Evolutionary conservation across 2,329 filamentous ascomycete species (phyloP).

Genomic region (Pyrenophora tritici-repentis): DNA sequence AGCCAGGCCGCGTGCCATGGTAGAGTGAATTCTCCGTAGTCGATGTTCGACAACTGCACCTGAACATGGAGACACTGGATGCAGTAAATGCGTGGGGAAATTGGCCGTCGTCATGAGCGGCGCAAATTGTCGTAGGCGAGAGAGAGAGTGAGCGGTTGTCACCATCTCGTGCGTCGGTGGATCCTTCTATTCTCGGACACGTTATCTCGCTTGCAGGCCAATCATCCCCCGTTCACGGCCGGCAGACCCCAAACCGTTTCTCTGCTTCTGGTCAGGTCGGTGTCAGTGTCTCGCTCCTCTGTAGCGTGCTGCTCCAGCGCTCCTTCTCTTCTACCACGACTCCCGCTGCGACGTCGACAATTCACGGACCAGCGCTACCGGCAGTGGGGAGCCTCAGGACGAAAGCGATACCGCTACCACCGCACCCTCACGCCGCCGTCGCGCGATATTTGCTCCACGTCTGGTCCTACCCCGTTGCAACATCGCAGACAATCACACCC

Average conservation of each 20-base stretch:
- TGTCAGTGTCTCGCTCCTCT: conserved; percentile 10
- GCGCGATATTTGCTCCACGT: conserved; percentile 17
- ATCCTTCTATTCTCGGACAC: conserved; percentile 14
- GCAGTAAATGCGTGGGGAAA: neutral
- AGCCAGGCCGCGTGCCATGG: conserved; percentile 4
- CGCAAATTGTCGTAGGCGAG: neutral
- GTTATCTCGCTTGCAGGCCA: conserved; percentile 26
- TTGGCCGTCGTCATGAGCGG: conserved; percentile 3
- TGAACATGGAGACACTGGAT: too few species aligned
- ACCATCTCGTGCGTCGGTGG: conserved; percentile 3
- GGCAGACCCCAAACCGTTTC: conserved; percentile 4
- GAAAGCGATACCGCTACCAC: neutral
- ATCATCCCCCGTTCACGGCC: conserved; percentile 10
- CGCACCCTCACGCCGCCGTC: conserved; percentile 17
- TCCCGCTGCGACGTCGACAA: conserved; percentile 43
- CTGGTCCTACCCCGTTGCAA: conserved; percentile 30
- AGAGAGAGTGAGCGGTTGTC: neutral
- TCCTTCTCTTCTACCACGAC: conserved; percentile 30
- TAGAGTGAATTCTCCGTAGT: conserved; percentile 4
- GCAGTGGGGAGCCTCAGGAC: conserved; percentile 12
- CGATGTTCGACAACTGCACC: neutral
- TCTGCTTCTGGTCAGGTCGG: conserved; percentile 1
- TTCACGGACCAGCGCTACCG: conserved; percentile 15
- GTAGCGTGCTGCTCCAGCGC: conserved; percentile 13
- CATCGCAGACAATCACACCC: conserved; percentile 11